Base-by-base conservation (phyloP, 192 early-diverging fungal species). In the Phycomyces nitens region DNA sequence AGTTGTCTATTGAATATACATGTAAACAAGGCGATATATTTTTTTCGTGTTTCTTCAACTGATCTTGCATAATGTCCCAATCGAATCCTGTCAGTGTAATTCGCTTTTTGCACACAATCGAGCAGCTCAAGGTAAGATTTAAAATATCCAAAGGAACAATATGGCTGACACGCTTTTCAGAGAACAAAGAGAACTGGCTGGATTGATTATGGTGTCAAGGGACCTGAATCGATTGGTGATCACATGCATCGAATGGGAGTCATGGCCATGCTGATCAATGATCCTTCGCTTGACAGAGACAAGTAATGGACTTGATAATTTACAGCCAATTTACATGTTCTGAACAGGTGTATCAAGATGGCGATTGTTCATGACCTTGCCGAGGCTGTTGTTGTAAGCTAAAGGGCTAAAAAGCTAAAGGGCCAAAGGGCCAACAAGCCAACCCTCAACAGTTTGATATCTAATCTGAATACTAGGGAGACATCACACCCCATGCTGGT, bases 161-260 rank as follows among this genome's bases (percentile, higher is more conserved):
- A 56, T 22, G 41, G 22, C 18, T 27, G 20, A 21, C 22, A 58
- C 9, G 16, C 6, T 21, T 0, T 23, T 0, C 70, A 93, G 89
- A 80, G 80, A 64, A 97, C 95, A 14, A 95, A 95, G 70, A 79
- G 95, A 60, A 95, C 94, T 16, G 95, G 95, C 26, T 98, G 95
- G 95, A 53, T 98, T 50, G 82, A 92, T 71, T 64, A 80, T 69
- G 77, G 79, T 0, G 78, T 98, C 44, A 51, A 72, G 15, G 68
- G 74, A 12, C 82, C 93, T 58, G 95, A 98, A 66, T 93, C 91
- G 5, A 94, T 98, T 40, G 81, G 86, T 15, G 95, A 98, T 75
- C 95, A 98, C 73, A 98, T 98, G 95, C 84, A 96, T 80, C 83
- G 94, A 16, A 95, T 98, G 93, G 80, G 84, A 1, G 83, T 97